phyloP scores from a whole-genome alignment of 768 basidiomycete species.

The Auricularia heimuer region DNA sequence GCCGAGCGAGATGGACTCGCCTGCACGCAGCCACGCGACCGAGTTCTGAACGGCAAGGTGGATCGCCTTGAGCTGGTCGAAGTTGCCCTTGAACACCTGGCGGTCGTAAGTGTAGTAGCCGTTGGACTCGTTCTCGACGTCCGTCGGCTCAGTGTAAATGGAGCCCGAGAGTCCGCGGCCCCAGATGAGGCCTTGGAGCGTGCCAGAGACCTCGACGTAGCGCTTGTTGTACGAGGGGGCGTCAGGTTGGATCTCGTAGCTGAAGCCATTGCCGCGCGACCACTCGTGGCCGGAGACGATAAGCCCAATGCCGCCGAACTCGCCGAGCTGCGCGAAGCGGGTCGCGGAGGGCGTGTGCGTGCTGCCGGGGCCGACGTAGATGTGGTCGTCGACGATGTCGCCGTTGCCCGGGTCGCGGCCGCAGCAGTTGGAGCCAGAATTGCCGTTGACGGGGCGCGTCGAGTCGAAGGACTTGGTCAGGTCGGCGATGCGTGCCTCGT shows the following conservation, averaged over 20 bases:
- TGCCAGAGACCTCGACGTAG: background rate
- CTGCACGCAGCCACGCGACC: background rate
- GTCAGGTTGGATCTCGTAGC: background rate
- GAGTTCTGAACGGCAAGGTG: background rate
- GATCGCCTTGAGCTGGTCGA: background rate
- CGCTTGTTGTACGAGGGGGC: background rate
- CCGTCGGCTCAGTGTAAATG: slow-evolving; percentile 1
- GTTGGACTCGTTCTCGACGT: background rate
- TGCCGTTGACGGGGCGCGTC: background rate
- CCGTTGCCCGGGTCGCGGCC: background rate
- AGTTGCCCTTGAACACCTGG: background rate
- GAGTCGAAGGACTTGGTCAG: slow-evolving; percentile 1
- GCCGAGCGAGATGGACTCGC: background rate
- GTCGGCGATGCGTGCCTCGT: background rate
- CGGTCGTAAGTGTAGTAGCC: slow-evolving; percentile 1
- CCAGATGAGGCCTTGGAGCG: background rate
- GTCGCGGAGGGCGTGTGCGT: background rate
- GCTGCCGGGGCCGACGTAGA: background rate
- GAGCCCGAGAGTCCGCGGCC: background rate
- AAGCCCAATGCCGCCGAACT: background rate
- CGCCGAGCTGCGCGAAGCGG: background rate
- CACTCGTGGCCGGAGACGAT: background rate
- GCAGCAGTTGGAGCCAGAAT: background rate
- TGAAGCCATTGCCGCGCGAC: background rate
- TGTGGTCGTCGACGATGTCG: slow-evolving; percentile 1